Conservation (phyloP, 2,329 filamentous ascomycete species). For the Purpureocillium takamizusanense region DNA sequence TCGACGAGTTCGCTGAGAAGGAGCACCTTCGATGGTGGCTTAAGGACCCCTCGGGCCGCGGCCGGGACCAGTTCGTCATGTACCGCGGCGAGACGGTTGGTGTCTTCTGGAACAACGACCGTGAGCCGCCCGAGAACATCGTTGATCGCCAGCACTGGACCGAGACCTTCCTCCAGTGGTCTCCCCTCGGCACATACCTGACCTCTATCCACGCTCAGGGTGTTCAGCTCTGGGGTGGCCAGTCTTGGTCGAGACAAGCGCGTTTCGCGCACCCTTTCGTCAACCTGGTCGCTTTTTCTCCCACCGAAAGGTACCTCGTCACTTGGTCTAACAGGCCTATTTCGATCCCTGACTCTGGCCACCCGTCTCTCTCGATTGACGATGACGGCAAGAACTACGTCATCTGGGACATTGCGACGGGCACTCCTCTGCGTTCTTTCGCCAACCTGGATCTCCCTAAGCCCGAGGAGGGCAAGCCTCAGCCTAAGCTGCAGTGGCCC, state of each 20-base stretch:
- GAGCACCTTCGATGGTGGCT: conserved; percentile 94
- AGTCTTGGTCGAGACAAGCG: conserved; percentile 81
- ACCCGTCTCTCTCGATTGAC: conserved; percentile 75
- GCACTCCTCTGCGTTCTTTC: conserved; percentile 86
- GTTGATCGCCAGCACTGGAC: conserved; percentile 96
- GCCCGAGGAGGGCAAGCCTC: conserved; percentile 48
- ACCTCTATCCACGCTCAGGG: conserved; percentile 93
- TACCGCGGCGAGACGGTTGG: conserved; percentile 87
- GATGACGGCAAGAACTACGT: conserved; percentile 99
- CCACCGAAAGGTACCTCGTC: conserved; percentile 82
- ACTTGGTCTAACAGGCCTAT: conserved; percentile 97
- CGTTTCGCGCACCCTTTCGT: conserved; percentile 93
- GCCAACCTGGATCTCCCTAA: conserved; percentile 75
- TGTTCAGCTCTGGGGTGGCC: conserved; percentile 93
- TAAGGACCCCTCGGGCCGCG: conserved; percentile 67
- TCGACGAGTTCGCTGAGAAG: conserved; percentile 81
- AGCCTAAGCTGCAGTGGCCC: conserved; percentile 91
- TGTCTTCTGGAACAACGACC: conserved; percentile 98
- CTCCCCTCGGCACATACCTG: conserved; percentile 85
- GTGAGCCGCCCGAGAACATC: conserved; percentile 75
- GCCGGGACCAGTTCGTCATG: conserved; percentile 92
- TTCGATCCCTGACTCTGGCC: conserved; percentile 77
- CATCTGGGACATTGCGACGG: conserved; percentile 92
- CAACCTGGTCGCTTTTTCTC: conserved; percentile 94
- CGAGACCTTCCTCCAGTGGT: conserved; percentile 97